Percentiles rank a stretch among this genome's conserved stretches.
These are phyloP conservation scores for Saccharomyces hybrid DNA, from an alignment of 1,139 yeast genomes.

Conservation along the genomic window DNA sequence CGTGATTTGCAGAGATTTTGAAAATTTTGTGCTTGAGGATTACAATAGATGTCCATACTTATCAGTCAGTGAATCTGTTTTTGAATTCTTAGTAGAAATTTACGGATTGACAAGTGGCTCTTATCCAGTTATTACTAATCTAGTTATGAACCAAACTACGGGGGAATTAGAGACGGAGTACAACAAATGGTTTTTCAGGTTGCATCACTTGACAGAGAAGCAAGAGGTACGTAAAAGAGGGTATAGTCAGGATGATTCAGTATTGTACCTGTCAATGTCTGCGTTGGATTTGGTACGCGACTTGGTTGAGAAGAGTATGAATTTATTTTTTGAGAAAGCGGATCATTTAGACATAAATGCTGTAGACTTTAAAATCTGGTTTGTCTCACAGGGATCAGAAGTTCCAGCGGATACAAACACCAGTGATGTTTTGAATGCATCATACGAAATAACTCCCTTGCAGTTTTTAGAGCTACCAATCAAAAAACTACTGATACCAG, in stretches of 20 bases:
- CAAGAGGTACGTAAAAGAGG: conserved; percentile 12
- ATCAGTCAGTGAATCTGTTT: conserved; percentile 39
- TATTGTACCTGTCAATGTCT: conserved; percentile 18
- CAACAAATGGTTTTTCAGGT: conserved; percentile 42
- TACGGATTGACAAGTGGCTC: conserved; percentile 43
- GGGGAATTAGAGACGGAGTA: conserved; percentile 44
- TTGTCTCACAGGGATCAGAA: conserved; percentile 13
- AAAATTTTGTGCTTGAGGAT: conserved; percentile 30
- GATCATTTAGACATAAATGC: conserved; percentile 17
- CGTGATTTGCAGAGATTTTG: conserved; percentile 27
- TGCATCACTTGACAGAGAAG: conserved; percentile 41
- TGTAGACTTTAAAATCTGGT: conserved; percentile 30
- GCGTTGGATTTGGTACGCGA: conserved; percentile 18
- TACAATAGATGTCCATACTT: conserved; percentile 27
- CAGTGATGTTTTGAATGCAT: conserved; percentile 4
- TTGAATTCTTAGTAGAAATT: conserved; percentile 42
- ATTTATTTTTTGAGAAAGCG: conserved; percentile 19
- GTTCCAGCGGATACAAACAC: conserved; percentile 9
- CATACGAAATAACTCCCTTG: conserved; percentile 26
- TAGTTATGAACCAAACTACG: conserved; percentile 36
- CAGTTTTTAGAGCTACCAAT: conserved; percentile 24
- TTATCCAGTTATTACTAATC: conserved; percentile 41
- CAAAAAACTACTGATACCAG: conserved; percentile 22
- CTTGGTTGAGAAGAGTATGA: conserved; percentile 20
- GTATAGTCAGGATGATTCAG: conserved; percentile 15